A percentile compares a stretch with the other conserved stretches of the same genome.
phyloP scores from a whole-genome alignment of 2,329 filamentous ascomycete genomes.

The Septoria petroselini region DNA sequence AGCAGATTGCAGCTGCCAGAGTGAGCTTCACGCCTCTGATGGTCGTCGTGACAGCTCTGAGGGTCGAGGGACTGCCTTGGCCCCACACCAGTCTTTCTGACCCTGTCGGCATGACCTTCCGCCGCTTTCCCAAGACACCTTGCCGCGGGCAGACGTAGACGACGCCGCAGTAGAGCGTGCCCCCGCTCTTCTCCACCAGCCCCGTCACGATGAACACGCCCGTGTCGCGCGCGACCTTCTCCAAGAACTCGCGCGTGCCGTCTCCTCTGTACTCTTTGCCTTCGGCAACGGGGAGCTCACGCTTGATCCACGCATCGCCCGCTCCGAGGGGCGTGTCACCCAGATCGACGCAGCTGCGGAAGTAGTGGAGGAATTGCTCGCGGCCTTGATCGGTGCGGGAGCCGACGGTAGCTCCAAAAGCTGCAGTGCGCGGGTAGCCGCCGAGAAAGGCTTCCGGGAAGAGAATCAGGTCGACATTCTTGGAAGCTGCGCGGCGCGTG shows the following conservation, averaged over 20 bases:
- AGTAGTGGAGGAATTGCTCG: slow-evolving; percentile 80
- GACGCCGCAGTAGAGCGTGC: slow-evolving; percentile 77
- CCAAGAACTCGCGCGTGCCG: slow-evolving; percentile 76
- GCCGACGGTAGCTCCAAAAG: slow-evolving; percentile 74
- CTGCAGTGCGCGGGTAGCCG: slow-evolving; percentile 79
- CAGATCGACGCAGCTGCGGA: slow-evolving; percentile 73
- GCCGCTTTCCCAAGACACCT: slow-evolving; percentile 76
- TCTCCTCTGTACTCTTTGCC: slow-evolving; percentile 58
- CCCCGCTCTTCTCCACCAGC: slow-evolving; percentile 73
- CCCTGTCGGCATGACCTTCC: slow-evolving; percentile 91
- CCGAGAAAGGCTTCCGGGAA: slow-evolving; percentile 92
- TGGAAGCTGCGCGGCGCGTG: slow-evolving; percentile 60
- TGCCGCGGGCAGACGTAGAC: slow-evolving; percentile 74
- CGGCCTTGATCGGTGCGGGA: slow-evolving; percentile 65
- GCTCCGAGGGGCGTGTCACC: slow-evolving; percentile 73
- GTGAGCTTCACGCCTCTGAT: slow-evolving; percentile 78
- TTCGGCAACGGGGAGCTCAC: slow-evolving; percentile 54
- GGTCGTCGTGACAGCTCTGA: slow-evolving; percentile 73
- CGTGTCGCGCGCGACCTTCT: slow-evolving; percentile 70
- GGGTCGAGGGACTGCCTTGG: slow-evolving; percentile 73
- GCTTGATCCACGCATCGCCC: slow-evolving; percentile 67
- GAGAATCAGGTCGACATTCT: slow-evolving; percentile 66
- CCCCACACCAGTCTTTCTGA: slow-evolving; percentile 84
- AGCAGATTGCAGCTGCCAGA: slow-evolving; percentile 85
- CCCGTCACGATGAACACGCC: slow-evolving; percentile 81